Conservation (phyloP, 2,329 filamentous ascomycete species). For the Westerdykella aurantiaca region DNA sequence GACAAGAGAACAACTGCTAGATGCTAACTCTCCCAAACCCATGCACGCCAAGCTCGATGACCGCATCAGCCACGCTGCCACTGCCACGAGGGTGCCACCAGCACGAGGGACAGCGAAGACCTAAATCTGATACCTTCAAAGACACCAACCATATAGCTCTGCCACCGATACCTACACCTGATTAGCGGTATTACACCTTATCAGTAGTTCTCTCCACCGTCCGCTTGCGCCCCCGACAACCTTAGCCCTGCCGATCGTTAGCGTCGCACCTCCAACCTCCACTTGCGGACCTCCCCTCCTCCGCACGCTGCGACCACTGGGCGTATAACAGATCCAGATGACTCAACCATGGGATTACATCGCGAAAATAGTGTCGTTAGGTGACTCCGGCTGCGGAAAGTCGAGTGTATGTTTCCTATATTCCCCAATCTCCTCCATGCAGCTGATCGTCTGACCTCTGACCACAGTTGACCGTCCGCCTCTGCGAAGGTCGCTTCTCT, state of each 20-base stretch:
- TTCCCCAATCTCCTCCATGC: neutral
- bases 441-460: conserved; percentile 10
- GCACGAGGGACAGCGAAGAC: neutral
- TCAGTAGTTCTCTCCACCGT: neutral
- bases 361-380: conserved; percentile 95
- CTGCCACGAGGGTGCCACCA: neutral
- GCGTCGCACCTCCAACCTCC: conserved; percentile 1
- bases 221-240: neutral
- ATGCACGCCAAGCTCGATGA: neutral
- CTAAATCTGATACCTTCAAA: neutral
- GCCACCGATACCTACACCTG: neutral
- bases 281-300: conserved; percentile 4
- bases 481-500: conserved; percentile 94
- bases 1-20: too few species aligned
- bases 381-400: conserved; percentile 94
- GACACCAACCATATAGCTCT: neutral
- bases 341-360: conserved; percentile 92
- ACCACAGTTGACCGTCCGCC: conserved; percentile 72
- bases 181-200: neutral
- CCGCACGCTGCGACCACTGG: conserved; percentile 1
- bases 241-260: too few species aligned
- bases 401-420: conserved; percentile 53
- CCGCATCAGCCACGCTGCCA: neutral
- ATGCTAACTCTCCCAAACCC: too few species aligned
- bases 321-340: conserved; percentile 28